A percentile compares a stretch with the other conserved stretches of the same genome.
These are phyloP conservation scores for Daldinia vernicosa DNA, from an alignment of 495 filamentous ascomycete genomes.

Conservation along the genomic window DNA sequence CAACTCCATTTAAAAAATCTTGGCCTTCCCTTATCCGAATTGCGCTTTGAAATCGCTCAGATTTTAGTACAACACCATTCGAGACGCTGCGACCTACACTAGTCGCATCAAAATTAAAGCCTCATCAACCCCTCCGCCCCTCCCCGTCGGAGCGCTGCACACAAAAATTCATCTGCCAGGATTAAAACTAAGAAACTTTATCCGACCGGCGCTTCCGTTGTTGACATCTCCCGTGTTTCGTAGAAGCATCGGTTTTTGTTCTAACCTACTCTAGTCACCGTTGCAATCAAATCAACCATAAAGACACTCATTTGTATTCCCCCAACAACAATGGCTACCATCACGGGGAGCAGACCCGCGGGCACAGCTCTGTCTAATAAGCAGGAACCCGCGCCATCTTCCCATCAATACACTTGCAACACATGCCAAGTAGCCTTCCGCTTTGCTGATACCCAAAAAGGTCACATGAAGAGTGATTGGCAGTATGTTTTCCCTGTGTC, in stretches of 20 bases:
- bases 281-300: neutral
- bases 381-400: slow-evolving; percentile 53
- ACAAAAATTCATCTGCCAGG: neutral
- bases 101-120: slow-evolving; percentile 34
- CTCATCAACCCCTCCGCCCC: slow-evolving; percentile 38
- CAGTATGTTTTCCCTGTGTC: slow-evolving; percentile 71
- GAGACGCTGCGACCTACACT: slow-evolving; percentile 7
- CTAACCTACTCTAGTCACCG: neutral
- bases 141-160: slow-evolving; percentile 1
- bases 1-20: neutral
- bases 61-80: slow-evolving; percentile 9
- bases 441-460: slow-evolving; percentile 88
- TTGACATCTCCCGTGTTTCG: slow-evolving; percentile 16
- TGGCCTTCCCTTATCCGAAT: neutral
- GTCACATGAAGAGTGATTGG: slow-evolving; percentile 98
- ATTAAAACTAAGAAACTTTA: slow-evolving; percentile 10
- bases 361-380: slow-evolving; percentile 42
- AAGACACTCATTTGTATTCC: neutral
- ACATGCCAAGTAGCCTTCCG: slow-evolving; percentile 97
- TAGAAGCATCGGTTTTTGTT: neutral
- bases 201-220: slow-evolving; percentile 12
- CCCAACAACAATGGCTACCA: slow-evolving; percentile 61
- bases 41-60: neutral
- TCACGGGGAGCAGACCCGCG: slow-evolving; percentile 53
- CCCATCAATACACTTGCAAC: slow-evolving; percentile 96